Conservation (phyloP, 23 red algal genomes). For the Cyanidioschyzon merolae region DNA sequence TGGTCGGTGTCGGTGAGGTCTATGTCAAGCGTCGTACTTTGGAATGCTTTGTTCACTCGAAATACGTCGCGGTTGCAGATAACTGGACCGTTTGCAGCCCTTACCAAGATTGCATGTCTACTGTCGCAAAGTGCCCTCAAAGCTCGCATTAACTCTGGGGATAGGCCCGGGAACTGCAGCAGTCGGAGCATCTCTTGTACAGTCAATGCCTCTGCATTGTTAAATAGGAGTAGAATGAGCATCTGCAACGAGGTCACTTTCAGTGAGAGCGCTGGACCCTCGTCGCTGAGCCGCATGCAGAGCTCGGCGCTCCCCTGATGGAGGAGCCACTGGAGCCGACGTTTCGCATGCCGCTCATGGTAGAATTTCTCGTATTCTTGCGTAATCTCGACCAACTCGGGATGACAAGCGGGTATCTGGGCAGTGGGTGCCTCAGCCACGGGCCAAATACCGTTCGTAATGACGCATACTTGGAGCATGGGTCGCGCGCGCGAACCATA, state of each 20-base stretch:
- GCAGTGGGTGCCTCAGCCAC: conserved; percentile 15
- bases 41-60: conserved; percentile 62
- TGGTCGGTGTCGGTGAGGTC: conserved; percentile 25
- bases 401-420: conserved; percentile 29
- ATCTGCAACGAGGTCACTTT: conserved; percentile 48
- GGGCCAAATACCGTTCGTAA: conserved; percentile 86
- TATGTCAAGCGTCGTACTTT: conserved; percentile 38
- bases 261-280: conserved; percentile 30
- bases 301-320: conserved; percentile 66
- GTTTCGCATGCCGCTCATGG: conserved; percentile 43
- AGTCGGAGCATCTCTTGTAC: conserved; percentile 34
- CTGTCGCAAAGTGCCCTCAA: conserved; percentile 66
- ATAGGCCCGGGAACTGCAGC: neutral
- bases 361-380: conserved; percentile 56
- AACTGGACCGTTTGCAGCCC: neutral
- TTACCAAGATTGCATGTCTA: conserved; percentile 58
- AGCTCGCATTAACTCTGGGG: conserved; percentile 39
- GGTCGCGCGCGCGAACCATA: neutral
- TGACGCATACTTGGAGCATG: conserved; percentile 47
- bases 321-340: conserved; percentile 55
- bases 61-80: conserved; percentile 64
- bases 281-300: conserved; percentile 26
- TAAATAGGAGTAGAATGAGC: conserved; percentile 77
- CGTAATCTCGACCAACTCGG: conserved; percentile 24
- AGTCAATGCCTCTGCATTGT: conserved; percentile 46